Evolutionary conservation across 768 basidiomycete genomes (phyloP).

Genomic region (Boletales sp.): DNA sequence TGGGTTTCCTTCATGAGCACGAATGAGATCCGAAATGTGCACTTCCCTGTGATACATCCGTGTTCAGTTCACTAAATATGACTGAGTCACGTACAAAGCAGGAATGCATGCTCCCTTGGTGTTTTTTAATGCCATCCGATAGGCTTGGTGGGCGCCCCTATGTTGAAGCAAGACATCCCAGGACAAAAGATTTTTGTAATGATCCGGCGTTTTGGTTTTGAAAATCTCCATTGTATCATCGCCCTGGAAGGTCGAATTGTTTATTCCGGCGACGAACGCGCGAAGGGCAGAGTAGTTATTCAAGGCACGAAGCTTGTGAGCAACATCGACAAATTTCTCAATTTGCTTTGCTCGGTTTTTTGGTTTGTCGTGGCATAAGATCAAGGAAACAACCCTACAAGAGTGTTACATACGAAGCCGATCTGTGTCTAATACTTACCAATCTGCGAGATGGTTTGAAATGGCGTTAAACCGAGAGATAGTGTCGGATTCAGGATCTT

Average conservation of each 20-base stretch:
- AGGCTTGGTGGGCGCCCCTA: slow-evolving; percentile 81
- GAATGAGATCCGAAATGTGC: slow-evolving; percentile 85
- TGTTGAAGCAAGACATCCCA: slow-evolving; percentile 85
- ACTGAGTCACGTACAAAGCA: slow-evolving; percentile 53
- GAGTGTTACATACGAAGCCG: slow-evolving; percentile 2
- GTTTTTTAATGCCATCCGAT: slow-evolving; percentile 83
- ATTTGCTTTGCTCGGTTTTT: slow-evolving; percentile 75
- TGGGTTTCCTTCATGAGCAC: slow-evolving; percentile 79
- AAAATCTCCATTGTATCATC: slow-evolving; percentile 76
- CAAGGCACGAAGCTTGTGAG: slow-evolving; percentile 68
- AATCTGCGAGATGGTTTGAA: slow-evolving; percentile 82
- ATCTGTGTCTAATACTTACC: slow-evolving; percentile 42
- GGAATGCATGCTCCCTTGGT: slow-evolving; percentile 87
- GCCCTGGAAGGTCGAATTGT: slow-evolving; percentile 73
- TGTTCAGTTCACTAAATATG: slow-evolving; percentile 2
- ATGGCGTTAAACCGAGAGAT: slow-evolving; percentile 71
- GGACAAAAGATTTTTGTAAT: slow-evolving; percentile 73
- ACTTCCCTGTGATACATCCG: slow-evolving; percentile 64
- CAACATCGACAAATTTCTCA: slow-evolving; percentile 86
- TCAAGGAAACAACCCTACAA: slow-evolving; percentile 83
- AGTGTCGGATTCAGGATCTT: slow-evolving; percentile 60
- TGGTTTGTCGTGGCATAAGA: slow-evolving; percentile 81
- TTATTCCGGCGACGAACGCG: slow-evolving; percentile 92
- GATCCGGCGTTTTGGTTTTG: slow-evolving; percentile 60
- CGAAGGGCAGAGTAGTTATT: slow-evolving; percentile 95